Evolutionary conservation across 2,329 filamentous ascomycete species (phyloP).

Genomic region (Fusarium hostae): DNA sequence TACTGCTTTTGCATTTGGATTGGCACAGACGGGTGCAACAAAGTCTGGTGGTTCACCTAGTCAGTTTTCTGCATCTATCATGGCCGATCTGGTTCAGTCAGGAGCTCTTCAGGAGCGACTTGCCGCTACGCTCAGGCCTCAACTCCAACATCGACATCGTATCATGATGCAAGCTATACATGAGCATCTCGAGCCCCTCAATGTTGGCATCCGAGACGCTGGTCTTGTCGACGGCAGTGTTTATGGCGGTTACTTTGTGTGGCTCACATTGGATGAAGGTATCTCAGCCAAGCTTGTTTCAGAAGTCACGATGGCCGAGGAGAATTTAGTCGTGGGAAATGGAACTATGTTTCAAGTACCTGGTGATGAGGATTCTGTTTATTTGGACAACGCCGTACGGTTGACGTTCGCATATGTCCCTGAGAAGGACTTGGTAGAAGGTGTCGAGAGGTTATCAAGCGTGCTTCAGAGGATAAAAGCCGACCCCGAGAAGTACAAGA

Average conservation of each 20-base stretch:
- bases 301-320: constrained; percentile 66
- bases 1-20: constrained; percentile 61
- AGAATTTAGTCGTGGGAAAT: constrained; percentile 74
- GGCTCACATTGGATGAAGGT: constrained; percentile 71
- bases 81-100: constrained; percentile 59
- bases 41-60: constrained; percentile 67
- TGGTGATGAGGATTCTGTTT: constrained; percentile 62
- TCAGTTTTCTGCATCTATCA: constrained; percentile 63
- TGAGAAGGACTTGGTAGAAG: constrained; percentile 72
- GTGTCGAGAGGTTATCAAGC: constrained; percentile 69
- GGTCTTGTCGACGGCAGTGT: constrained; percentile 57
- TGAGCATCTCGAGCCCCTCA: constrained; percentile 69
- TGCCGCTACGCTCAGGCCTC: constrained; percentile 55
- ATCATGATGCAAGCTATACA: constrained; percentile 69
- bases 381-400: constrained; percentile 70
- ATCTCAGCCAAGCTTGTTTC: constrained; percentile 66
- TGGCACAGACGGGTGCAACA: constrained; percentile 64
- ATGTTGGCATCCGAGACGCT: constrained; percentile 58
- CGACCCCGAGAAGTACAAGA: constrained; percentile 44
- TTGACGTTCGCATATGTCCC: constrained; percentile 80
- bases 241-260: constrained; percentile 88
- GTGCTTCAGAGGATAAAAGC: constrained; percentile 53
- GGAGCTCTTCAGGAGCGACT: constrained; percentile 60
- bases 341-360: constrained; percentile 77
- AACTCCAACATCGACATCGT: constrained; percentile 57